Conservation (phyloP, 768 basidiomycete species). For the Rickenella mellea region DNA sequence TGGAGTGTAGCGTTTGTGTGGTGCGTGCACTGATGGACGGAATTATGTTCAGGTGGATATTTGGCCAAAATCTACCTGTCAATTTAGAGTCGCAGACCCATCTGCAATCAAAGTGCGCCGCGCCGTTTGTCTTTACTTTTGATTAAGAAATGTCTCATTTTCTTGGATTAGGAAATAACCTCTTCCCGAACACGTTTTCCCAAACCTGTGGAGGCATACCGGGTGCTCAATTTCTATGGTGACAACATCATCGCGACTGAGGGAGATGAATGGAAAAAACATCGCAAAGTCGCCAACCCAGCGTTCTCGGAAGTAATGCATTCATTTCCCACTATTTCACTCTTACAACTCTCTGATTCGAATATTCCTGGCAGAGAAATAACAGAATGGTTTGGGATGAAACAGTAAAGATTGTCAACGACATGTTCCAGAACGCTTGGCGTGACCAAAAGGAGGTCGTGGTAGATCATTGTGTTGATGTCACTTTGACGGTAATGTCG, state of each 20-base stretch:
- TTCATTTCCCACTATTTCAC: background rate
- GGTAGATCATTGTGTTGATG: constrained; percentile 37
- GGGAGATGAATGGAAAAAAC: constrained; percentile 56
- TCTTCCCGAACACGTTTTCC: constrained; percentile 34
- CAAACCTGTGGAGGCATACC: constrained; percentile 42
- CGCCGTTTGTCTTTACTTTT: background rate
- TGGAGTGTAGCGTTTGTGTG: background rate
- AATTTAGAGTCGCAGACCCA: constrained; percentile 1
- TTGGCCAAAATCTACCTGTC: constrained; percentile 3
- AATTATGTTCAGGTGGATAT: background rate
- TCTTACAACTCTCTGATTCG: background rate
- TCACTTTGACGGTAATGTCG: constrained; percentile 41
- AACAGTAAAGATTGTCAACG: constrained; percentile 30
- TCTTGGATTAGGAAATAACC: constrained; percentile 44
- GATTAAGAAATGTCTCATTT: background rate
- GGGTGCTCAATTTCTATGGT: constrained; percentile 40
- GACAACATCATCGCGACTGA: constrained; percentile 57
- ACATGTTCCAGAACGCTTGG: constrained; percentile 40
- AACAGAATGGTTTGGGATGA: constrained; percentile 40
- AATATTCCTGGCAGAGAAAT: constrained; percentile 15
- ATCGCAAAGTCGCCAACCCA: constrained; percentile 53
- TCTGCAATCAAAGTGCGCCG: constrained; percentile 12
- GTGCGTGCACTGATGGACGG: too few relatives aligned
- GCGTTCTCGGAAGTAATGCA: constrained; percentile 48
- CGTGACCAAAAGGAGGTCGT: constrained; percentile 26